A percentile compares a stretch with the other conserved stretches of the same genome.
Conservation (phyloP, 306 rosid genomes). For the Ceratonia siliqua region DNA sequence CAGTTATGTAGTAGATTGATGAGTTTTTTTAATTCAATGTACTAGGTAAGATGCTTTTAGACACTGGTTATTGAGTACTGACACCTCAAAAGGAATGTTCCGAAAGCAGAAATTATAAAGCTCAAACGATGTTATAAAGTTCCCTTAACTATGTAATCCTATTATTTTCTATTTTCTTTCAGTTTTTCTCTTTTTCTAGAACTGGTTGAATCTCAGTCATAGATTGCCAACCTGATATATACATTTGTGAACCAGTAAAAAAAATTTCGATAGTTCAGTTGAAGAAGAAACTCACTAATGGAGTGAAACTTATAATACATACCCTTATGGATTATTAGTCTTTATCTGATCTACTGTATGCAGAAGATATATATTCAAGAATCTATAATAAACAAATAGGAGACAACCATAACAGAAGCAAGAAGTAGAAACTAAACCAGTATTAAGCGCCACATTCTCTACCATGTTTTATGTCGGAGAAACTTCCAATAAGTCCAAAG, state of each 20-base stretch:
- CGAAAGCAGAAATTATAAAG: constrained; percentile 15
- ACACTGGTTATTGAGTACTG: constrained; percentile 23
- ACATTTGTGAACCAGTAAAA: constrained; percentile 1
- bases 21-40: constrained; percentile 13
- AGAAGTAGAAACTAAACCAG: constrained; percentile 26
- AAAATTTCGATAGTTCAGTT: neutral
- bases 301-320: constrained; percentile 23
- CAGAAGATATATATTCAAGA: constrained; percentile 17
- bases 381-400: constrained; percentile 27
- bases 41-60: constrained; percentile 18
- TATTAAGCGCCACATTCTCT: constrained; percentile 60
- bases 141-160: constrained; percentile 16
- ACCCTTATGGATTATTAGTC: neutral
- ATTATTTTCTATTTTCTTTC: neutral
- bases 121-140: constrained; percentile 23
- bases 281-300: constrained; percentile 12
- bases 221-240: constrained; percentile 7
- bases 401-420: constrained; percentile 23
- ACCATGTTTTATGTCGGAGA: constrained; percentile 89
- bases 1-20: constrained; percentile 22
- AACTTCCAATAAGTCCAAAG: constrained; percentile 73
- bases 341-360: constrained; percentile 12
- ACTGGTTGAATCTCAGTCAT: constrained; percentile 16
- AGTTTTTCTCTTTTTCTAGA: neutral
- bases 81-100: constrained; percentile 16